phyloP scores from a whole-genome alignment of 495 filamentous ascomycete genomes.

The Cladorrhinum samala region DNA sequence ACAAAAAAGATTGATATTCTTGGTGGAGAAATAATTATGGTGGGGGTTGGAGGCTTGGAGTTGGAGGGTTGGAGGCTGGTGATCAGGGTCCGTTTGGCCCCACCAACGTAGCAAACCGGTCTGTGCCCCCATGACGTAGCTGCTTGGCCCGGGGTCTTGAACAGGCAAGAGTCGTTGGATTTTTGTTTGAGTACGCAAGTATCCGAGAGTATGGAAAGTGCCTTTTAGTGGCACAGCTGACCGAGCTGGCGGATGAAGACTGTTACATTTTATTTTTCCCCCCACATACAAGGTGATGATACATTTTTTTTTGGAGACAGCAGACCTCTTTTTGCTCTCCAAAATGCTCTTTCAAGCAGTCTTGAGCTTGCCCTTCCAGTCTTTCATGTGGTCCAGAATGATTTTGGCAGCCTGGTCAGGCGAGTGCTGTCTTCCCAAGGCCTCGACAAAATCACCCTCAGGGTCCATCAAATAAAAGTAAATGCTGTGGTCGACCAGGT shows the following conservation, averaged over 20 bases:
- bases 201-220: constrained; percentile 2
- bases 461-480: constrained; percentile 99
- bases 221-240: no score
- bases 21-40: neutral
- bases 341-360: constrained; percentile 3
- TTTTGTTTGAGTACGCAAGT: no score
- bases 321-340: neutral
- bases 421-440: constrained; percentile 87
- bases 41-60: neutral
- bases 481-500: constrained; percentile 96
- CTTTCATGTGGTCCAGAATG: constrained; percentile 80
- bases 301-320: constrained; percentile 7
- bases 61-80: neutral
- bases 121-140: constrained; percentile 10
- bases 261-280: neutral
- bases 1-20: neutral
- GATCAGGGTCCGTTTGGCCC: neutral
- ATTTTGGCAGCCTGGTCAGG: constrained; percentile 78
- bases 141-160: neutral
- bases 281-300: constrained; percentile 2
- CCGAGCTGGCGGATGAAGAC: neutral
- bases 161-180: no score
- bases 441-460: constrained; percentile 97
- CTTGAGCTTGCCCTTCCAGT: constrained; percentile 62
- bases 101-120: neutral